Percentiles rank a stretch among this genome's conserved stretches.
Conservation (phyloP, 306 rosid species). For the Sicyos baderoa region DNA sequence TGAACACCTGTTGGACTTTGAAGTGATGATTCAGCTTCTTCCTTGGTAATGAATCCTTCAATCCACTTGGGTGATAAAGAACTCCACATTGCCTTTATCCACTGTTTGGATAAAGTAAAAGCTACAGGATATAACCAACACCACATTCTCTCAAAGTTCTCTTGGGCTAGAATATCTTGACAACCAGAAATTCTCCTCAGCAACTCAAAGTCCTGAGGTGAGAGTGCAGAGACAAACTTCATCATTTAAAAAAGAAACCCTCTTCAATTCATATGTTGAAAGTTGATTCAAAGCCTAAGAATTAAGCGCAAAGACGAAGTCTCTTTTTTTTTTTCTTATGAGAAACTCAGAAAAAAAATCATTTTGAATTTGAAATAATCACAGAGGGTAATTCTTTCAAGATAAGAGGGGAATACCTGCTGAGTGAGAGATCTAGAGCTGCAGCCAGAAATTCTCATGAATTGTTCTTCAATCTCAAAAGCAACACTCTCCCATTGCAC, state of each 20-base stretch:
- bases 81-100: constrained; percentile 74
- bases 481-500: constrained; percentile 63
- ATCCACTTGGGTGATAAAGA: constrained; percentile 83
- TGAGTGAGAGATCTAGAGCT: constrained; percentile 63
- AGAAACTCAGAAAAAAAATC: background rate
- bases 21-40: constrained; percentile 86
- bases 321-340: too few relatives aligned
- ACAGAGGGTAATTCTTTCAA: background rate
- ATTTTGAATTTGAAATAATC: background rate
- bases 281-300: background rate
- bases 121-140: constrained; percentile 97
- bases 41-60: constrained; percentile 91
- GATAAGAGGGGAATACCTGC: constrained; percentile 45
- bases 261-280: background rate
- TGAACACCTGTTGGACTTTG: constrained; percentile 74
- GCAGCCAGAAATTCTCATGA: constrained; percentile 68
- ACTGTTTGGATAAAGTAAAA: constrained; percentile 48
- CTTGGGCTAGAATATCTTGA: constrained; percentile 53
- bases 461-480: constrained; percentile 63
- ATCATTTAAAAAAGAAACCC: constrained; percentile 8
- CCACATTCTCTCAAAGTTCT: constrained; percentile 89
- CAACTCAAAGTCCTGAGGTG: constrained; percentile 67
- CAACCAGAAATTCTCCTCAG: constrained; percentile 77
- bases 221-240: too few relatives aligned
- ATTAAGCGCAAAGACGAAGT: too few relatives aligned